Evolutionary conservation across 2,329 filamentous ascomycete species (phyloP).

Genomic region (Daldinia sp.): DNA sequence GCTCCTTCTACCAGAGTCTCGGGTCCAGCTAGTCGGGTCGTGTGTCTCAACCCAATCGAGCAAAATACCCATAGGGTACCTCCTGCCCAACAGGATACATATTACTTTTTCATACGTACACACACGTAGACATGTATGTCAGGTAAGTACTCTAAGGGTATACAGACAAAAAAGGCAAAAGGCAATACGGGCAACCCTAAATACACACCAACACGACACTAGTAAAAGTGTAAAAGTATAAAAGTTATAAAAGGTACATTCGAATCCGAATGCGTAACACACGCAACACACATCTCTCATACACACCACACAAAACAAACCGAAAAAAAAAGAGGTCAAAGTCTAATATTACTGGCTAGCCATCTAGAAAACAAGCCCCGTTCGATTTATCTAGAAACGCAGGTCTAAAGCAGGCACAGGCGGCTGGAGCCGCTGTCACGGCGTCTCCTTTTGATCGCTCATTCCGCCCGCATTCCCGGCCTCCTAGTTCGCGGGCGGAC

Average conservation of each 20-base stretch:
- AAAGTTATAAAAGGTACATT: too few species aligned
- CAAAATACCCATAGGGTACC: conserved; percentile 32
- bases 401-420: conserved; percentile 19
- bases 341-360: conserved; percentile 26
- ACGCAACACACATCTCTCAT: neutral
- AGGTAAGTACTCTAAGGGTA: conserved; percentile 25
- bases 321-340: neutral
- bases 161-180: conserved; percentile 10
- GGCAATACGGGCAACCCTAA: too few species aligned
- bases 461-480: conserved; percentile 25
- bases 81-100: conserved; percentile 28
- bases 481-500: conserved; percentile 28
- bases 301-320: neutral
- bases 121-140: too few species aligned
- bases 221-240: conserved; percentile 5
- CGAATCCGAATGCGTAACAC: conserved; percentile 27
- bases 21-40: conserved; percentile 37
- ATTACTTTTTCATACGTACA: neutral
- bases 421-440: conserved; percentile 35
- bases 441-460: conserved; percentile 14
- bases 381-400: too few species aligned
- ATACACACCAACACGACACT: too few species aligned
- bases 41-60: conserved; percentile 35
- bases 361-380: conserved; percentile 25
- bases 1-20: conserved; percentile 43